Evolutionary conservation across 148 eudicot genomes (phyloP), one percentile per base, ranked within the genome.

Genomic region (Spergularia marina): DNA sequence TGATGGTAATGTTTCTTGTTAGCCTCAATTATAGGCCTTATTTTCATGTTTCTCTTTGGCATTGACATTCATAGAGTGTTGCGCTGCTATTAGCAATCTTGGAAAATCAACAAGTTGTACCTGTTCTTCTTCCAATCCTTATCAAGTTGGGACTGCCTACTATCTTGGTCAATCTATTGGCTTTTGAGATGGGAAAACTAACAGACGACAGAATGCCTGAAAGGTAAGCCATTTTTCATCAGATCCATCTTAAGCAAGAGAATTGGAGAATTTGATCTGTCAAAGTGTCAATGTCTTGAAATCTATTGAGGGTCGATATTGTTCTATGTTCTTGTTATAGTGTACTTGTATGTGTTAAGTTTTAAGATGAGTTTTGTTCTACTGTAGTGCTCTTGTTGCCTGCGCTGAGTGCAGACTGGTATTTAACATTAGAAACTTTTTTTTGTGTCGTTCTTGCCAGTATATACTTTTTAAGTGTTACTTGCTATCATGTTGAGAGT

Each of bases 181-280:
- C 86, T 62, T 85, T 82, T 74, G 99, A 92, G 85, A 86, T 86
- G 84, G 85, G 82, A 80, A 92, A 88, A 84, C 70, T 92, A 76
- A 70, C 74, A 47, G 83, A 83, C 67, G 92, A 92, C 74, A 83
- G 91, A 82, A 36, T 65, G 21, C 89, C 97, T 72, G 99, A 95
- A 79, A 92, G 99, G 99, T 92, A 87, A 25, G 67, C 21, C 55
- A 41, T 65, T 21, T 57, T 40, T 49, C 15, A 51, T 36, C 53
- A 51, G 12, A 5, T 61, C 39, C 47, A 67, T 79, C 14, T n/a
- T 69, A 25, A 60, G 68, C 65, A 16, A 65, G 11, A 49, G n/a
- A 9, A 72, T 23, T 15, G 57, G 10, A 49, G n/a, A 8, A 72
- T 63, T 51, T 71, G 64, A 63, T 71, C 17, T 41, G 25, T 23